Evolutionary conservation across 176 grass and related monocot species (phyloP).

Genomic region (Oryza meyeriana): DNA sequence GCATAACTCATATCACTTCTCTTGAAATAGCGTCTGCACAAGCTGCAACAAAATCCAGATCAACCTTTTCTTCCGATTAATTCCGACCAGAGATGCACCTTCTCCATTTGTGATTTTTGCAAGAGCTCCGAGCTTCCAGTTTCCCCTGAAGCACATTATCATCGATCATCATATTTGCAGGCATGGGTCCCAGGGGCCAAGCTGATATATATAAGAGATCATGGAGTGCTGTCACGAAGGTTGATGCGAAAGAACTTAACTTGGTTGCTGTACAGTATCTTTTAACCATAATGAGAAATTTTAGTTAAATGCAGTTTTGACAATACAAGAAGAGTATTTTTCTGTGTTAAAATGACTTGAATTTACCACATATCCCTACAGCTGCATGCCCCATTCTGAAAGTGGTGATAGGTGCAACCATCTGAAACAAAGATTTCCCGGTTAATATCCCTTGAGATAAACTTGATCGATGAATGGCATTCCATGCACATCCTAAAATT

Average conservation of each 20-base stretch:
- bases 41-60: neutral
- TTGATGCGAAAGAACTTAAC: neutral
- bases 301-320: constrained; percentile 1
- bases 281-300: neutral
- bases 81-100: neutral
- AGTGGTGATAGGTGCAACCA: constrained; percentile 62
- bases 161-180: constrained; percentile 13
- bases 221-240: constrained; percentile 6
- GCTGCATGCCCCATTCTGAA: constrained; percentile 48
- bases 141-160: neutral
- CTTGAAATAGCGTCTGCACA: neutral
- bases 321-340: constrained; percentile 18
- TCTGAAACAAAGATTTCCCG: constrained; percentile 53
- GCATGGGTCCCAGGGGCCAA: neutral
- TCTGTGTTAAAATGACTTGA: neutral
- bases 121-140: constrained; percentile 11
- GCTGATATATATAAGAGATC: neutral
- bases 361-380: constrained; percentile 56
- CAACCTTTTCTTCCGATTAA: neutral
- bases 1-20: neutral
- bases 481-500: constrained; percentile 69
- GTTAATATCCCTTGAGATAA: constrained; percentile 43
- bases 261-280: neutral
- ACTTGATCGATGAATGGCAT: constrained; percentile 62
- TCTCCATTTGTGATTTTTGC: neutral